phyloP scores from a whole-genome alignment of 495 filamentous ascomycete genomes.

The Chlorociboria aeruginascens region DNA sequence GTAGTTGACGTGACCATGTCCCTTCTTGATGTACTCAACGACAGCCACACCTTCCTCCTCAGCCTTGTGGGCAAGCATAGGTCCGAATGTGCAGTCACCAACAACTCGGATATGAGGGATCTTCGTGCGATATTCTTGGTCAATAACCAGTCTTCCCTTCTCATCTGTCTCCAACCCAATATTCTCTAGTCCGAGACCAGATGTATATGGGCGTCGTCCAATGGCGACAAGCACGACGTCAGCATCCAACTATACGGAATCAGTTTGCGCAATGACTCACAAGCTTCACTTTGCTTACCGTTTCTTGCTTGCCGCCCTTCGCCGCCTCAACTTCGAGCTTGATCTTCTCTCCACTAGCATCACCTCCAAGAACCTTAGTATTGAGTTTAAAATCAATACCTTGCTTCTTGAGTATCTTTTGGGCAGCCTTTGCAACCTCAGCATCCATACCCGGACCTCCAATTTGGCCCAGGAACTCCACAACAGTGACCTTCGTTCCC shows the following conservation, averaged over 20 bases:
- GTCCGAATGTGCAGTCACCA: slow-evolving; percentile 93
- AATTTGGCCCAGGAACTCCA: slow-evolving; percentile 93
- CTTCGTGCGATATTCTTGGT: slow-evolving; percentile 97
- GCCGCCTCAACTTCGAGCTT: slow-evolving; percentile 79
- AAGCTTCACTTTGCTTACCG: slow-evolving; percentile 37
- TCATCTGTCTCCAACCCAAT: slow-evolving; percentile 91
- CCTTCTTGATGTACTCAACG: slow-evolving; percentile 94
- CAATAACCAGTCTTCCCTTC: slow-evolving; percentile 85
- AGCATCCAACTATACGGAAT: slow-evolving; percentile 59
- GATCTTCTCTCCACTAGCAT: slow-evolving; percentile 62
- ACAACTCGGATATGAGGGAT: slow-evolving; percentile 91
- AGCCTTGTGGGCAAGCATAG: slow-evolving; percentile 99
- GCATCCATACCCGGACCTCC: slow-evolving; percentile 95
- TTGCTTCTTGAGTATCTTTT: slow-evolving; percentile 91
- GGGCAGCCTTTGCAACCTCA: slow-evolving; percentile 83
- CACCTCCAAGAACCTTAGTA: slow-evolving; percentile 86
- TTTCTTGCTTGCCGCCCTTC: slow-evolving; percentile 92
- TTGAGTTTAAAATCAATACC: slow-evolving; percentile 97
- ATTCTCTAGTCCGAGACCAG: slow-evolving; percentile 83
- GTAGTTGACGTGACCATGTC: slow-evolving; percentile 98
- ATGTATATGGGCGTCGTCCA: slow-evolving; percentile 88
- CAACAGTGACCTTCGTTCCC: slow-evolving; percentile 88
- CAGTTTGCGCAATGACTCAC: slow-evolving; percentile 1
- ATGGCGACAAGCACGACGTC: slow-evolving; percentile 97
- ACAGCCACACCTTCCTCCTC: slow-evolving; percentile 95